These are phyloP conservation scores for Coniochaeta pulveracea DNA, from an alignment of 2,329 filamentous ascomycete species.

Conservation along the genomic window DNA sequence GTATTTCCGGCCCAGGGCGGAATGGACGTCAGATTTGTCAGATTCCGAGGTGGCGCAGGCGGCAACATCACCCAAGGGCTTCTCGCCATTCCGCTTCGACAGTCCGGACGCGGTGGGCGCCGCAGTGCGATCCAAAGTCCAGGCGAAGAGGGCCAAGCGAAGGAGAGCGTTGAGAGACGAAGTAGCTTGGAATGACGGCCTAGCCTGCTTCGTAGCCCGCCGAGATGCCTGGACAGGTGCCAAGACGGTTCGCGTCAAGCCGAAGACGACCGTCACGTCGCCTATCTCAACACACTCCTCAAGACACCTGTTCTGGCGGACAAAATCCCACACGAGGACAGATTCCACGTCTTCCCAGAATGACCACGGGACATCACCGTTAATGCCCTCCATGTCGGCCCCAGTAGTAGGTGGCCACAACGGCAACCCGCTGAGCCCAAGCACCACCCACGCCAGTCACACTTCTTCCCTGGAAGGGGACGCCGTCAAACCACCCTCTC, in stretches of 20 bases:
- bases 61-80: constrained; percentile 16
- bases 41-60: constrained; percentile 27
- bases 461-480: constrained; percentile 31
- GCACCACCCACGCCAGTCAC: constrained; percentile 14
- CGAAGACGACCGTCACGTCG: constrained; percentile 24
- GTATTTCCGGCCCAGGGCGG: constrained; percentile 38
- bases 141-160: constrained; percentile 41
- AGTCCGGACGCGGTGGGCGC: constrained; percentile 33
- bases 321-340: constrained; percentile 29
- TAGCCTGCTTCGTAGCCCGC: constrained; percentile 67
- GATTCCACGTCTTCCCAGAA: constrained; percentile 19
- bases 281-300: constrained; percentile 29
- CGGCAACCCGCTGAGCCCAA: constrained; percentile 15
- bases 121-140: constrained; percentile 26
- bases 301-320: constrained; percentile 37
- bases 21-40: constrained; percentile 48
- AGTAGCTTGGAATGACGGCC: constrained; percentile 67
- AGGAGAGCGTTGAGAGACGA: constrained; percentile 50
- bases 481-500: constrained; percentile 11
- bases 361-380: constrained; percentile 4
- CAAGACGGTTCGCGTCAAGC: constrained; percentile 41
- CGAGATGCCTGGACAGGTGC: constrained; percentile 83
- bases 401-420: background rate
- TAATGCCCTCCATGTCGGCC: constrained; percentile 8
- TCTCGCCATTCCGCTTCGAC: constrained; percentile 40